Evolutionary conservation across 129 eudicot species (phyloP), one percentile per base, ranked within the genome.

Genomic region (Deinandra increscens): DNA sequence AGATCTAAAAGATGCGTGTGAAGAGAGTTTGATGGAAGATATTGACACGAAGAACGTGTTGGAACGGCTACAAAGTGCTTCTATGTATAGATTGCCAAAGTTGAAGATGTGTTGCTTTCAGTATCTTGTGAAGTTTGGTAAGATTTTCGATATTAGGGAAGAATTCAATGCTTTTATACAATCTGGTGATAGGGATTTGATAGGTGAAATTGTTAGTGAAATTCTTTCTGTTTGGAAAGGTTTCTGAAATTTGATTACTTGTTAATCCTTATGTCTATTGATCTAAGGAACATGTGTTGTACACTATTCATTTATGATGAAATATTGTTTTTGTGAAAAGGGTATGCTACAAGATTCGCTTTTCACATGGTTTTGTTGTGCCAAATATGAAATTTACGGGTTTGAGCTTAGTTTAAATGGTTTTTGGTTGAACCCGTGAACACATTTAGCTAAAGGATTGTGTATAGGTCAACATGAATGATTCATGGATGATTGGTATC

Each of bases 151-250:
- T 39, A 78, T 94, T 22, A 72, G 84, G 15, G 96, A 94, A 13
- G 99, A 94, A 18, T 84, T 94, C 34, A 72, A 79, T 63, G 81
- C 71, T 3, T 94, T 94, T 81, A 66, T 94, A 59, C 82, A 78
- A 39, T 83, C 80, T 29, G 99, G 86, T 6, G 99, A 94, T 63
- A 87, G 96, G 71, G 99, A 90, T 51, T 78, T 94, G 58, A 84
- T 94, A 31, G 86, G 82, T 36, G 99, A 94, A 73, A 73, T 94
- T 56, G 84, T 94, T 60, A 81, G 82, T 62, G 92, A 87, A 80
- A 79, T 94, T 76, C 97, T 94, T 81, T 88, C 73, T 68, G 84
- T 76, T 15, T 94, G 99, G 99, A 90, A 90, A 76, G 99, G 97
- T 60, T 94, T 94, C 87, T 94, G 79, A 85, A 69, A 9, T 14